Base-by-base conservation (phyloP, 495 filamentous ascomycete species). In the Penicillium lagena region DNA sequence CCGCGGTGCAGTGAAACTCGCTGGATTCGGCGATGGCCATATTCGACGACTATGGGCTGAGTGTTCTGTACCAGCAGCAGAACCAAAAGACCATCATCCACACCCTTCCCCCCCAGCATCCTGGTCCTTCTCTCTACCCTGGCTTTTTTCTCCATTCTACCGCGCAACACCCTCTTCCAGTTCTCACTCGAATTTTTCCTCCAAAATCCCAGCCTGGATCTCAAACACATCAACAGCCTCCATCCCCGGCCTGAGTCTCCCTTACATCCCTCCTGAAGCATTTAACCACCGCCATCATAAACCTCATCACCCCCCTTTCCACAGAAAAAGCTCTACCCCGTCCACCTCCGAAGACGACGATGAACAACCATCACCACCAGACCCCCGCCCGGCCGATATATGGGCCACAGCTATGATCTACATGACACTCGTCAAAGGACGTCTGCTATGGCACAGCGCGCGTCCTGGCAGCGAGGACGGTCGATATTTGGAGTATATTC, bases 401-500 rank as follows among this genome's bases (percentile, higher is more conserved):
- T 97, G 91, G 91, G 90, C 91, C 15, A 87, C 85, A 42, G 91
- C 90, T 47, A 86, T 96, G 34, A 90, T 96, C 29, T 97, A 97
- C 65, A 90, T 97, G 87, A 86, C 89, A 1, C 93, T 97, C 85
- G 74, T 91, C 36, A 95, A 86, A 9, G 91, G 91, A 17, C 71
- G 89, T 29, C 85, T 96, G 62, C 68, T 91, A 6, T 97, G 91
- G 91, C 78, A 86, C 12, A 77, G 90, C 36, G 89, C 91, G 1
- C 83, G 86, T 60, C 87, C 84, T 52, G 85, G 87, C 31, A 33
- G 43, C 27, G 90, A 95, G 50, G 90, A 97, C 58, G 86, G 90
- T 44, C 91, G 91, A 58, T 96, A 89, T 54, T 76, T 83, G 43
- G 79, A 87, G 28, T 96, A 96, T 55, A 73, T 96, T 2, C 79